Evolutionary conservation across 2,329 filamentous ascomycete species (phyloP).

Genomic region (Pseudohalonectria lignicola): DNA sequence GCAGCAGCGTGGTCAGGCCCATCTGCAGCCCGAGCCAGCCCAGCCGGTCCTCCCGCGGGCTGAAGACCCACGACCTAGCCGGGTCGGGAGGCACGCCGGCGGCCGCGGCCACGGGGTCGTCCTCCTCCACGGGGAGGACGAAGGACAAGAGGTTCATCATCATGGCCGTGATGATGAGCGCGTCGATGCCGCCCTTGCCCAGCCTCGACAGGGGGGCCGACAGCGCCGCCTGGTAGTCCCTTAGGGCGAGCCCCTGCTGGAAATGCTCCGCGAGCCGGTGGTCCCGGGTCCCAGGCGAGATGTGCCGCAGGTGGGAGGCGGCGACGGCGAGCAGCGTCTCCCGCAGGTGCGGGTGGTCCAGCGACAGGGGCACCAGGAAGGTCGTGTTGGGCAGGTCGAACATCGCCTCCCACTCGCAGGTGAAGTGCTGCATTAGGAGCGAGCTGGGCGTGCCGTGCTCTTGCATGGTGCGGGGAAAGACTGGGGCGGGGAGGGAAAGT

Average conservation of each 20-base stretch:
- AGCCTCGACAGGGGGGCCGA: conserved; percentile 7
- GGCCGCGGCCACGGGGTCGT: not conserved
- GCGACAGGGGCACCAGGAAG: conserved; percentile 6
- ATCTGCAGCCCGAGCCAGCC: conserved; percentile 11
- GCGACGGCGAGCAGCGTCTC: conserved; percentile 8
- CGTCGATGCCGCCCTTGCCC: conserved; percentile 9
- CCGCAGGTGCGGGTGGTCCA: conserved; percentile 8
- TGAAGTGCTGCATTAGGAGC: conserved; percentile 10
- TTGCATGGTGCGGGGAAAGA: conserved; percentile 2
- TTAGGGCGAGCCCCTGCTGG: conserved; percentile 11
- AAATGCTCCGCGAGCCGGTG: conserved; percentile 11
- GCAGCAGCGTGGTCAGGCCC: conserved; percentile 10
- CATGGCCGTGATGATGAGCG: conserved; percentile 11
- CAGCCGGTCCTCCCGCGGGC: conserved; percentile 8
- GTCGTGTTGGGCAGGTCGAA: conserved; percentile 9
- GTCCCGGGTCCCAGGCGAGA: conserved; percentile 3
- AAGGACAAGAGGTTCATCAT: conserved; percentile 13
- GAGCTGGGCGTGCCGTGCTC: conserved; percentile 8
- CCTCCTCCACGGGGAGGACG: conserved; percentile 9
- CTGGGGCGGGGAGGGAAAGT: not conserved
- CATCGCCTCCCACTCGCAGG: conserved; percentile 3
- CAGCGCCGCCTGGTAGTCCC: conserved; percentile 8
- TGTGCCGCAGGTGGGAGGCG: conserved; percentile 11
- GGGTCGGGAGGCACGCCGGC: conserved; percentile 6
- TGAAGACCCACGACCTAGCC: conserved; percentile 12